Base-by-base conservation (phyloP, 2,329 filamentous ascomycete genomes). In the Hyphodiscus sp. region DNA sequence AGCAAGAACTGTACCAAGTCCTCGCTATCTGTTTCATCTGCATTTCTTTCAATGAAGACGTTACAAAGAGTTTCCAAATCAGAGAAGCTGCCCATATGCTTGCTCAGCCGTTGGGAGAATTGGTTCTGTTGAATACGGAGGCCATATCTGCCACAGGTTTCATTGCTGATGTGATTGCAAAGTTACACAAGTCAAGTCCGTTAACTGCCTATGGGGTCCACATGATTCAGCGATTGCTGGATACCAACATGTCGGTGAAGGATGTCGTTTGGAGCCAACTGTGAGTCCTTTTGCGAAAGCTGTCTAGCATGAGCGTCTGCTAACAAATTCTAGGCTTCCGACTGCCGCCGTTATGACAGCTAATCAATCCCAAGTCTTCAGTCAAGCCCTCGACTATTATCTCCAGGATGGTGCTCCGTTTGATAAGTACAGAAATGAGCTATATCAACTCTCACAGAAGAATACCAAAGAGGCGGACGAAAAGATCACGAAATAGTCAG, bases 311-410 rank as follows among this genome's bases (percentile, higher is more conserved):
- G 15, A 47, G 3, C 26, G 8, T 20, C 45, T 56, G 33, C 47
- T 16, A 2, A 42, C 26, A 13, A 2, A 10, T 13, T 13, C 23
- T 30, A 66, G 63, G 41, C 46, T 68, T 26, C 87, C 87, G 0
- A 83, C 83, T 0, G 81, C 83, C 0, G 78, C 77, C 3, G 80
- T 83, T 1, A 79, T 86, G 68, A 82, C 88, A 8, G 83, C 87
- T 1, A 87, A 82, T 62, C 85, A 91, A 66, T 83, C 80, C 1
- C 81, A 87, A 63, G 74, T 86, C 62, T 89, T 91, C 65, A 81
- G 85, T 1, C 85, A 88, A 71, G 76, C 86, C 1, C 74, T 90
- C 18, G 86, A 91, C 65, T 90, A 81, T 70, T 91, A 87, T 65
- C 76, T 91, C 5, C 78, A 80, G 0, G 70, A 78, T 30, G 79